Conservation (phyloP, 2,329 filamentous ascomycete genomes). For the Daldinia sp. region DNA sequence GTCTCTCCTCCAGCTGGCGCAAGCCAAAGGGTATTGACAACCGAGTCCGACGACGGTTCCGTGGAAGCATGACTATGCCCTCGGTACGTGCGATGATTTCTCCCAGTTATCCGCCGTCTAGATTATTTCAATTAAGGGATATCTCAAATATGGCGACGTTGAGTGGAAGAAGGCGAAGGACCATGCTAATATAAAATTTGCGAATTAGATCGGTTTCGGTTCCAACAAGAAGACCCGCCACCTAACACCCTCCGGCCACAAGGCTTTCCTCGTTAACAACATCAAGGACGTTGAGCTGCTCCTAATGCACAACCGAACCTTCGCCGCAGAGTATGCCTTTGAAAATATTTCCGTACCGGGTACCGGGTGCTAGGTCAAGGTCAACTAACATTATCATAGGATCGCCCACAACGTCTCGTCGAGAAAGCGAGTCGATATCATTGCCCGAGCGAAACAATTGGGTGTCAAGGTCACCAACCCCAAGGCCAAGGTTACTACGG, state of each 20-base stretch:
- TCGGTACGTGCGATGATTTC: constrained; percentile 82
- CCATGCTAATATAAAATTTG: constrained; percentile 29
- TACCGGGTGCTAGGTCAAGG: not conserved
- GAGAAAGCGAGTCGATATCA: constrained; percentile 98
- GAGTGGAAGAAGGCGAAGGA: not conserved
- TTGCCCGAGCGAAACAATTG: constrained; percentile 95
- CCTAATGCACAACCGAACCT: constrained; percentile 99
- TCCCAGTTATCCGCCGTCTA: not conserved
- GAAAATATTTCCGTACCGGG: not conserved
- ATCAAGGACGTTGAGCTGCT: constrained; percentile 93
- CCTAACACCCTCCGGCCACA: constrained; percentile 99
- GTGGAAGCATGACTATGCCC: constrained; percentile 94
- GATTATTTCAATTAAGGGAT: not conserved
- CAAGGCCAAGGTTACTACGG: constrained; percentile 98
- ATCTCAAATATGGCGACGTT: not conserved
- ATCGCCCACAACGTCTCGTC: constrained; percentile 98
- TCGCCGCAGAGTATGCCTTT: constrained; percentile 90
- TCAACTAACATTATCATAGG: constrained; percentile 63
- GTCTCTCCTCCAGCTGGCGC: constrained; percentile 81
- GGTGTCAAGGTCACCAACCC: constrained; percentile 99
- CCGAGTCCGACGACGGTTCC: constrained; percentile 96
- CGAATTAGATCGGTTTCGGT: constrained; percentile 84
- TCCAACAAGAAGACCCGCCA: constrained; percentile 99
- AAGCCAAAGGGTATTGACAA: constrained; percentile 99
- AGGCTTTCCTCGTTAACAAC: constrained; percentile 99